Conservation (phyloP, 73 alveolate species). For the Paramecium sexaurelia region DNA sequence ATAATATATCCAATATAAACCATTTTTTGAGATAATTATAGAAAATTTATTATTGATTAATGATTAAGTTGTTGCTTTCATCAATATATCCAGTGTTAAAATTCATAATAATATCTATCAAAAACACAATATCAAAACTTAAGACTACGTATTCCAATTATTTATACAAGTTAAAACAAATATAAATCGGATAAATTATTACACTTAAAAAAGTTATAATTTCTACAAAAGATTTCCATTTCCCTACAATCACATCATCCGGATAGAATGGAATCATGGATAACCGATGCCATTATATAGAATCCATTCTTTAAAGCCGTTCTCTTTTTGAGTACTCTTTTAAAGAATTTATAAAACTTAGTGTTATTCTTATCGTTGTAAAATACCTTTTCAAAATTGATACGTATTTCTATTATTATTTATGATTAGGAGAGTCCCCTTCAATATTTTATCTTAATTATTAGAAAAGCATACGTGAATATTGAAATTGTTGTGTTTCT, state of each 20-base stretch:
- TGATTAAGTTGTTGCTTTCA: neutral
- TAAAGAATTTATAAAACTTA: neutral
- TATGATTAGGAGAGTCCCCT: neutral
- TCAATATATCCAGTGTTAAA: slow-evolving; percentile 28
- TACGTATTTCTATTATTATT: neutral
- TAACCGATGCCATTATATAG: neutral
- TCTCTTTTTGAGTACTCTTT: neutral
- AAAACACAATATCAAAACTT: neutral
- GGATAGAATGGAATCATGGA: slow-evolving; percentile 28
- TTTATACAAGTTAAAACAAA: neutral
- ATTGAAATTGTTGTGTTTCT: neutral
- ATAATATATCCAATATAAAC: slow-evolving; percentile 3
- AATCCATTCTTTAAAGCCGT: neutral
- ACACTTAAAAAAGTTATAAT: neutral
- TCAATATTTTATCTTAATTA: neutral
- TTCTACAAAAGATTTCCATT: neutral
- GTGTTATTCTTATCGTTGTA: neutral
- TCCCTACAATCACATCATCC: neutral
- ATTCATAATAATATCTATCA: neutral
- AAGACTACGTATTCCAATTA: neutral
- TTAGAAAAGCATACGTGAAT: neutral
- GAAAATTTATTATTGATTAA: too few species aligned
- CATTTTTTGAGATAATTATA: neutral
- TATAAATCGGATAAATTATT: neutral
- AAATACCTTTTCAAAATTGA: neutral